These are phyloP conservation scores for Saitozyma podzolica DNA, from an alignment of 768 basidiomycete species.

Conservation along the genomic window DNA sequence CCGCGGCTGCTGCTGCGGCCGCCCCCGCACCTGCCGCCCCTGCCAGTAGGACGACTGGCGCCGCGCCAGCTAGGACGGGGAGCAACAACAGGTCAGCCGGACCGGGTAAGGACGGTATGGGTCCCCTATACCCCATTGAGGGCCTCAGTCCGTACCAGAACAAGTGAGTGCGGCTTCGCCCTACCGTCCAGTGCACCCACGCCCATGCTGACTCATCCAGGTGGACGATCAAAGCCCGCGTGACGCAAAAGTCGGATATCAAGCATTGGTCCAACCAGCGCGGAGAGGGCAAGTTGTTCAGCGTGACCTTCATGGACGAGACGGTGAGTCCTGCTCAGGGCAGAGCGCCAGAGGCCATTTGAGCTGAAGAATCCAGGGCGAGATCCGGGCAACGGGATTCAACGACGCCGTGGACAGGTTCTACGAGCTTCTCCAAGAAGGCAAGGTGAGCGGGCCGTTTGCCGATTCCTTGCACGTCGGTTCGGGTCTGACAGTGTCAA, in stretches of 20 bases:
- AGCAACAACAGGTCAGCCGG: slow-evolving; percentile 14
- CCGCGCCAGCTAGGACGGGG: slow-evolving; percentile 23
- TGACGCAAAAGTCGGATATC: slow-evolving; percentile 84
- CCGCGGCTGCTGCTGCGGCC: slow-evolving; percentile 43
- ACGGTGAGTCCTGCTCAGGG: slow-evolving; percentile 58
- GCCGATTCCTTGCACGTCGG: not conserved
- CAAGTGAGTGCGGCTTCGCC: slow-evolving; percentile 56
- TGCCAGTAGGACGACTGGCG: slow-evolving; percentile 38
- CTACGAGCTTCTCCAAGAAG: slow-evolving; percentile 81
- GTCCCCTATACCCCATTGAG: slow-evolving; percentile 78
- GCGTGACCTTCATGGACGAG: slow-evolving; percentile 89
- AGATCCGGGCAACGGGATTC: slow-evolving; percentile 86
- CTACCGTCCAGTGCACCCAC: too few species aligned
- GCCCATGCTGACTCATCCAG: slow-evolving; percentile 18
- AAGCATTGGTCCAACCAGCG: slow-evolving; percentile 82
- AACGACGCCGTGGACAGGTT: slow-evolving; percentile 79
- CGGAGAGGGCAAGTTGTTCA: slow-evolving; percentile 95
- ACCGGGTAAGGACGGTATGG: slow-evolving; percentile 30
- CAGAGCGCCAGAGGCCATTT: not conserved
- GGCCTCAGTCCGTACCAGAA: slow-evolving; percentile 94
- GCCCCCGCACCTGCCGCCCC: slow-evolving; percentile 45
- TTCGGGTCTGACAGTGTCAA: slow-evolving; percentile 11
- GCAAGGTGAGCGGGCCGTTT: slow-evolving; percentile 57
- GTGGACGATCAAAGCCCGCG: slow-evolving; percentile 96
- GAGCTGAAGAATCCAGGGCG: slow-evolving; percentile 53